Base-by-base conservation (phyloP, 352 stramenopile genomes). In the Phytophthora tubulina region DNA sequence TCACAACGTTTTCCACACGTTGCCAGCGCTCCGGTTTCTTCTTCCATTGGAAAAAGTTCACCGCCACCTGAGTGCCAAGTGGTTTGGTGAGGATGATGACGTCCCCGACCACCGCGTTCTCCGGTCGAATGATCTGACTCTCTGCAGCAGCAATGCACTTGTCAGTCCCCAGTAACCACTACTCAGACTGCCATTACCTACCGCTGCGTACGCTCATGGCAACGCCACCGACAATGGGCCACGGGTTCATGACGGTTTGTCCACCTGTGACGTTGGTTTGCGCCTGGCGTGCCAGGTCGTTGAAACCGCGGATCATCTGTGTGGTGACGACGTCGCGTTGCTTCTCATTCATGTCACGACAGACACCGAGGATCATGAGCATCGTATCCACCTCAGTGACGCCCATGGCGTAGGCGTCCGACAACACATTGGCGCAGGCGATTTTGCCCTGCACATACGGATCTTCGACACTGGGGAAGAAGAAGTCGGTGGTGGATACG, bases 181-280 rank as follows among this genome's bases (percentile, higher is more conserved):
- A 50, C 6, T 54, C 4, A 36, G n/a, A 67, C 17, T 41, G 44
- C 35, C 57, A 9, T 10, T 10, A 77, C 75, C n/a, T 48, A 94
- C 86, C 86, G 32, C 82, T 92, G 38, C 87, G 87, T 6, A 95
- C 87, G 59, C 85, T 93, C 87, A 97, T 98, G 0, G 95, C 95
- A 35, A 98, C 92, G 57, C 96, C 96, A 32, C 96, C 96, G 67
- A 99, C 97, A 57, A 99, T 96, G 17, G 95, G 94, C 96, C 96
- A 99, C 35, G 95, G 95, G 81, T 99, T 99, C 78, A 98, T 92
- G 52, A 99, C 96, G 0, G 96, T 99, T 80, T 99, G 96, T 15
- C 96, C 96, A 36, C 96, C 96, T 11, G 94, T 98, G 54, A 98
- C 90, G 60, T 94, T 92, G 9, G 95, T 98, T 53, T 92, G 83